Percentiles rank a stretch among this genome's conserved stretches.
Conservation (phyloP, 2,329 filamentous ascomycete genomes). For the Mycogone perniciosa region DNA sequence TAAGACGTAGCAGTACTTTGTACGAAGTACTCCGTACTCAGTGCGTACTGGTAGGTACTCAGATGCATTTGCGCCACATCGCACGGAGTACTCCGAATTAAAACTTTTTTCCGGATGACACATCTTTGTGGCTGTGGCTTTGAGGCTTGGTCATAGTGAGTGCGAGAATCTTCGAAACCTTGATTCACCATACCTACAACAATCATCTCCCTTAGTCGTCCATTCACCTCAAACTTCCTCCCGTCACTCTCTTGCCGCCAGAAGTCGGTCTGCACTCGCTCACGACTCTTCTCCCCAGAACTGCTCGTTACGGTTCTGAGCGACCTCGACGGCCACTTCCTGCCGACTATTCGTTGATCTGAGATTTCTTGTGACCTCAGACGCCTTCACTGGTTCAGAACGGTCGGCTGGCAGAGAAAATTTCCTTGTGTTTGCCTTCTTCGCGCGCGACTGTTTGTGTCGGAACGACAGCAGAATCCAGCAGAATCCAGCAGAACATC, state of each 20-base stretch:
- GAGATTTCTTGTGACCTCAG: constrained; percentile 33
- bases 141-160: no score
- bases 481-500: no score
- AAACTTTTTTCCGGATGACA: no score
- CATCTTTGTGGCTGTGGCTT: no score
- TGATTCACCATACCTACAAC: no score
- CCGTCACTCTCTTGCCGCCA: constrained; percentile 27
- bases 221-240: constrained; percentile 20
- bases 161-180: no score
- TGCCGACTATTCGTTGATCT: constrained; percentile 34
- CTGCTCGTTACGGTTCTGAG: constrained; percentile 13
- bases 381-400: constrained; percentile 59
- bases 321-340: constrained; percentile 25
- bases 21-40: constrained; percentile 4
- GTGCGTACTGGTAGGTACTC: no score
- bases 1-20: background rate
- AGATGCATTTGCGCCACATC: no score
- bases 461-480: no score
- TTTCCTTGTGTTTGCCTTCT: background rate
- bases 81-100: no score
- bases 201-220: constrained; percentile 13
- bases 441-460: no score
- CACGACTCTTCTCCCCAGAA: constrained; percentile 10
- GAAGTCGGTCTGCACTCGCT: constrained; percentile 30
- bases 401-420: constrained; percentile 29